phyloP scores from a whole-genome alignment of 2,329 filamentous ascomycete genomes.

The Taxawa tesnikishii region DNA sequence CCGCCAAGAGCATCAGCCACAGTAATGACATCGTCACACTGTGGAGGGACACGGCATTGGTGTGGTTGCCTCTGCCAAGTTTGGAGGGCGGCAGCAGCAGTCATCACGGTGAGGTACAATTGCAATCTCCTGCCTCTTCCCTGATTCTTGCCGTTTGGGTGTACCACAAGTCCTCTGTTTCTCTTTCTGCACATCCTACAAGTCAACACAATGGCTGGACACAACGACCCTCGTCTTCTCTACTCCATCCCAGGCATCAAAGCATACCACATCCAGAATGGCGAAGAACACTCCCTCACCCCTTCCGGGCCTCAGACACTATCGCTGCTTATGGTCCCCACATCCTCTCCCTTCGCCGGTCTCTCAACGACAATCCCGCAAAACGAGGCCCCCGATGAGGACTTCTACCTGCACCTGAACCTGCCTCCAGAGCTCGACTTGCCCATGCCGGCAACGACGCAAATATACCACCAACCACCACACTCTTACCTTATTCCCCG shows the following conservation, averaged over 20 bases:
- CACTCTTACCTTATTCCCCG: conserved; percentile 87
- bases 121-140: no score
- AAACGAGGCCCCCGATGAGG: conserved; percentile 55
- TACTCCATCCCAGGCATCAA: conserved; percentile 67
- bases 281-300: conserved; percentile 71
- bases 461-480: conserved; percentile 93
- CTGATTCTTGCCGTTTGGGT: neutral
- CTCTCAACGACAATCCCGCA: conserved; percentile 44
- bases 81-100: no score
- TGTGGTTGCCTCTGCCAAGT: no score
- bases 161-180: neutral
- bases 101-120: no score
- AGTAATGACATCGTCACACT: no score
- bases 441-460: conserved; percentile 84
- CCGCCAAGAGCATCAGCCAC: no score
- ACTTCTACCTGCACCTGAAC: conserved; percentile 94
- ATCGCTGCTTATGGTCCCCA: conserved; percentile 91
- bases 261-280: conserved; percentile 83
- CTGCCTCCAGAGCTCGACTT: conserved; percentile 90
- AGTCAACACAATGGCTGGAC: conserved; percentile 28
- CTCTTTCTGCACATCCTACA: neutral
- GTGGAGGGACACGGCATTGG: no score
- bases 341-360: conserved; percentile 56
- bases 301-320: conserved; percentile 80
- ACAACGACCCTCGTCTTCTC: conserved; percentile 43